A percentile compares a stretch with the other conserved stretches of the same genome.
These are phyloP conservation scores for Penicillium cinerascens DNA, from an alignment of 495 filamentous ascomycete species.

Conservation along the genomic window DNA sequence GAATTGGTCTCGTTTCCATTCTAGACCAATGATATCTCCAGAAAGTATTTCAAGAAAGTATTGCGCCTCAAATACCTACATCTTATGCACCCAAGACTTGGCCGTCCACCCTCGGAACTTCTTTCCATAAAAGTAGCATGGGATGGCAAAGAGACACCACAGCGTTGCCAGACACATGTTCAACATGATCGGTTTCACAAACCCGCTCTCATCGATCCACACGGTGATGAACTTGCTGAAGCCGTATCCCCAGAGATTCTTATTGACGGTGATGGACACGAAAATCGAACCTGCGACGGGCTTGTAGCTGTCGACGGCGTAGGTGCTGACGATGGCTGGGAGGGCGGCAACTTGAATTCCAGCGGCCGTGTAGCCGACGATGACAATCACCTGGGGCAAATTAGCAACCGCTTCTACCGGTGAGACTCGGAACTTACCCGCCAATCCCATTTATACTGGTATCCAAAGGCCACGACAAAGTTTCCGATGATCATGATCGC, in stretches of 20 bases:
- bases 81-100: slow-evolving; percentile 50
- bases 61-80: slow-evolving; percentile 29
- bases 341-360: slow-evolving; percentile 58
- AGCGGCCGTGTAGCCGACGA: slow-evolving; percentile 51
- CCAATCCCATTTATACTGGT: slow-evolving; percentile 56
- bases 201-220: slow-evolving; percentile 35
- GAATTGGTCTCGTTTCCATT: not conserved
- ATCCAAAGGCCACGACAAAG: slow-evolving; percentile 59
- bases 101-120: slow-evolving; percentile 52
- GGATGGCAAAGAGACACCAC: slow-evolving; percentile 50
- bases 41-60: not conserved
- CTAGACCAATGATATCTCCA: no score
- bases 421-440: slow-evolving; percentile 21
- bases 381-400: slow-evolving; percentile 34
- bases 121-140: slow-evolving; percentile 58
- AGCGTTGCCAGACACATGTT: slow-evolving; percentile 51
- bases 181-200: slow-evolving; percentile 48
- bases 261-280: slow-evolving; percentile 58
- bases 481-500: slow-evolving; percentile 57
- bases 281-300: slow-evolving; percentile 57
- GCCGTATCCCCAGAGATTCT: slow-evolving; percentile 57
- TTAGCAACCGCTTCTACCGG: not conserved
- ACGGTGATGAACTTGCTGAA: slow-evolving; percentile 47
- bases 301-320: slow-evolving; percentile 63
- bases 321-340: slow-evolving; percentile 45